Evolutionary conservation across 176 grass and related monocot genomes (phyloP), one percentile per base, ranked within the genome.

Genomic region (Paspalum vaginatum): DNA sequence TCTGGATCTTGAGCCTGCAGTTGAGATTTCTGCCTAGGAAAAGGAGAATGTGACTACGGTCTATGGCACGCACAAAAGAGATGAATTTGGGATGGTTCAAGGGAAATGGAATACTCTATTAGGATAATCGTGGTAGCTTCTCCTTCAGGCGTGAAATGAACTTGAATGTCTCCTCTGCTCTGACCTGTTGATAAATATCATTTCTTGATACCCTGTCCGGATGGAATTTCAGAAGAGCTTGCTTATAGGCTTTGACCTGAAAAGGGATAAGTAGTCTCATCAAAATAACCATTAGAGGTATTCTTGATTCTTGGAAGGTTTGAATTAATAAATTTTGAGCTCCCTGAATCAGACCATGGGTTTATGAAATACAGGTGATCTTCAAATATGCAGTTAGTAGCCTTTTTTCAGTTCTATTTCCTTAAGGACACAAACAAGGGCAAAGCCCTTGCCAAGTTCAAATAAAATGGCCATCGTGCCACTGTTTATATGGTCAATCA

Each of bases 151-250:
- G 90, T 4, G 88, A 93, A 79, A 99, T 99, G 56, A 99, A 91
- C 89, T 99, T 99, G 44, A 96, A 99, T 53, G 79, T 96, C 85
- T 99, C 97, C 78, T 99, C 97, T 76, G 97, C 97, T 90, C 84
- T 88, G 25, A 93, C 93, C 76, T 95, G 97, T 64, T 88, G 75
- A 53, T 77, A 89, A 45, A 93, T 92, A 91, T 99, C 93, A 1
- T 50, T 88, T 48, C 82, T 89, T 50, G 89, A 86, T 42, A 95
- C 86, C 65, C 91, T 88, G 64, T 99, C 97, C 6, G 97, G 97
- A 87, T 99, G 97, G 77, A 99, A 96, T 62, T 84, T 99, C 61
- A 92, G 56, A 58, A 86, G 62, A 15, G 97, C 97, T 91, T 88
- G 90, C 83, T 99, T 99, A 77, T 87, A 95, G 8, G 97, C 75